Base-by-base conservation (phyloP, 768 basidiomycete genomes). In the Russula abietina region DNA sequence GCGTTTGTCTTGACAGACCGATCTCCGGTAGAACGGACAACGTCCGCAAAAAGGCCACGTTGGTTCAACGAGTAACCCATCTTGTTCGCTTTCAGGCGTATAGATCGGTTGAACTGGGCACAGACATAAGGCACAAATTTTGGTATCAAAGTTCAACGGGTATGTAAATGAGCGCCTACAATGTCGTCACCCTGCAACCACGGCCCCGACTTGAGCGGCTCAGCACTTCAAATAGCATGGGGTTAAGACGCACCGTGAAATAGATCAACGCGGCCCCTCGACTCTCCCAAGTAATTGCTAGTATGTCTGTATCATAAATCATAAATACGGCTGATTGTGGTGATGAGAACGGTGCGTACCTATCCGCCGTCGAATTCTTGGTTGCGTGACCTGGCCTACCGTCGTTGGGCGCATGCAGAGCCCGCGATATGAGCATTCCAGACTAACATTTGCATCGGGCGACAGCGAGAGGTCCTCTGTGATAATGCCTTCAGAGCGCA, bases 221-320 rank as follows among this genome's bases (percentile, higher is more conserved):
- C 10, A 10, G 24, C 43, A 17, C 4, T 22, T 8, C 41, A 14
- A 33, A 51, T 14, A 16, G 4, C 16, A 38, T 4, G 22, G 19
- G 51, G 41, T 22, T 19, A 51, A 33, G 46, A 74, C 81, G 69
- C 65, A 88, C 91, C 1, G 94, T 96, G 71, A 93, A 97, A 73
- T 97, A 97, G n/a, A 97, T 74, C 56, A 94, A 73, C 0, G 93
- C 93, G 1, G 89, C 93, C 0, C 94, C 95, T 69, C 87, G 82
- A 30, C 80, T 83, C 56, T 75, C 73, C 81, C 87, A 94, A 1
- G 94, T 92, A 1, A 95, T 83, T 19, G 85, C 85, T 33, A 97
- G 76, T 64, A 95, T 87, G 70, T 96, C 93, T 81, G 50, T 4
- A 12, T 22, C 53, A 65, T 32, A 14, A 39, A 52, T 59, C 39